Base-by-base conservation (phyloP, 2,329 filamentous ascomycete species). In the Gliomastix tumulicola region DNA sequence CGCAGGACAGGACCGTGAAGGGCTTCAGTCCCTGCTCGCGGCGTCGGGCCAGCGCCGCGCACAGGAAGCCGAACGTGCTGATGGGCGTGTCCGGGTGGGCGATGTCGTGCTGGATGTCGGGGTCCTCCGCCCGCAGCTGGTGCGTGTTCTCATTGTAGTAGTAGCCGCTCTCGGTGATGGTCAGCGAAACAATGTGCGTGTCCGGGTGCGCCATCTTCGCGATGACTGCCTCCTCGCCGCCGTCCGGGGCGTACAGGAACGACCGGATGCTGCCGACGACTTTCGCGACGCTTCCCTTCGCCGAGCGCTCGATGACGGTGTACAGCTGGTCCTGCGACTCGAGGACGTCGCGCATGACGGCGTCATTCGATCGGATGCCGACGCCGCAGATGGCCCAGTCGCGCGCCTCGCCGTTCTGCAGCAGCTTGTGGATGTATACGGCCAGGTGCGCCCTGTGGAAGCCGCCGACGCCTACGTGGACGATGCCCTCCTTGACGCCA, bases 81-180 rank as follows among this genome's bases (percentile, higher is more conserved):
- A 54, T 54, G 17, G 69, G 69, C 4, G 48, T 36, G 31, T 58
- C 54, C 23, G 60, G 57, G 50, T 69, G 59, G 48, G 58, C 59
- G 7, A 72, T 55, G 45, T 74, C 69, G 46, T 56, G 59, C 46
- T 63, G 59, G 35, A 74, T 72, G 45, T 73, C 68, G 8, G 67
- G 55, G 49, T 72, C 59, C 30, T 72, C 60, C 23, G 52, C 50
- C 42, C 64, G 53, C 40, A 74, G 59, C 56, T 72, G 54, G 57
- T 74, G 69, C n/a, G 69, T 68, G 60, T 74, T 71, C 50, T 74
- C 69, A 49, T 74, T 71, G 60, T 73, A 72, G 58, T 69, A 74
- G 64, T 74, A 74, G 43, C 69, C 69, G 48, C 65, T 70, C 57
- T 74, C 69, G 30, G 69, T 74, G 50, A 74, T 74, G 48, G 69